Conservation (phyloP, 495 filamentous ascomycete species). For the Tetracladium setigerum region DNA sequence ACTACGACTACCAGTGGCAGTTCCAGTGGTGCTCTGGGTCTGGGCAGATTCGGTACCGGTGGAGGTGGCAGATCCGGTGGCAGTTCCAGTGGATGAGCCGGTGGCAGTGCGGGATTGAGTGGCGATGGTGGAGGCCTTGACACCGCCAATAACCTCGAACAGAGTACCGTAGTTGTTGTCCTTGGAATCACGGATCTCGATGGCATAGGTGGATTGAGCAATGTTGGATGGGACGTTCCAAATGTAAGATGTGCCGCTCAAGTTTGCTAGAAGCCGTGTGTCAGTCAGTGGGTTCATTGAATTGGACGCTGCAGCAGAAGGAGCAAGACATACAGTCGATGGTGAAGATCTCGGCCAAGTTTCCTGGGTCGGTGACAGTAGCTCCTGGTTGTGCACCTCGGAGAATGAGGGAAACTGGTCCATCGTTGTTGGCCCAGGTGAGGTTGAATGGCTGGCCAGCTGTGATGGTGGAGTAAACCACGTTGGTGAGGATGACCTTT, state of each 20-base stretch:
- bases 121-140: neutral
- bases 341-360: neutral
- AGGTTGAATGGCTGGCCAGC: slow-evolving; percentile 44
- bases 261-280: neutral
- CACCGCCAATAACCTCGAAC: neutral
- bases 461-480: slow-evolving; percentile 33
- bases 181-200: neutral
- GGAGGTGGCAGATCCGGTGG: neutral
- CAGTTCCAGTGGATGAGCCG: neutral
- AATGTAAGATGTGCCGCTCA: neutral
- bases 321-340: neutral
- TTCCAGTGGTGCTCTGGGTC: neutral
- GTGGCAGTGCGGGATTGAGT: neutral
- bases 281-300: neutral
- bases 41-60: neutral
- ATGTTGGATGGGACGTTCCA: neutral
- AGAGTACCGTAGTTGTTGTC: neutral
- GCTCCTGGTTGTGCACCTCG: too few relatives aligned
- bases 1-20: neutral
- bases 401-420: too few relatives aligned
- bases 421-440: slow-evolving; percentile 32
- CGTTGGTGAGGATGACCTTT: slow-evolving; percentile 47
- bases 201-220: neutral
- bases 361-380: neutral
- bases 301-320: too few relatives aligned